A percentile compares a stretch with the other conserved stretches of the same genome.
These are phyloP conservation scores for Linnemannia exigua DNA, from an alignment of 192 early-diverging fungal species.

Conservation along the genomic window DNA sequence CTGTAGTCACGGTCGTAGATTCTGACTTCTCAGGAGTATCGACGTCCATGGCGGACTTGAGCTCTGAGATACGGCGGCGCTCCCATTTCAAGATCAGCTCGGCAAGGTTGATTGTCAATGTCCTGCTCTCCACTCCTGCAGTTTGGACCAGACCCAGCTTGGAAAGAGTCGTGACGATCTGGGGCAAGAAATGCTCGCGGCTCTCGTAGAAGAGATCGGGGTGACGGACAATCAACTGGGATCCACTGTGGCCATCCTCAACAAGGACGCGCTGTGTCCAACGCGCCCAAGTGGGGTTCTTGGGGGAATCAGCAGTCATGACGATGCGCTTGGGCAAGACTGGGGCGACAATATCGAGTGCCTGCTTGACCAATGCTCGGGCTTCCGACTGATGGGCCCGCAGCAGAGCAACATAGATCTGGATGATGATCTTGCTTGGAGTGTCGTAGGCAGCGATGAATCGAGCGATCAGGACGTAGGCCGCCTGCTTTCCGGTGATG, in stretches of 20 bases:
- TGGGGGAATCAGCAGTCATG: conserved; percentile 55
- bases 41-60: conserved; percentile 43
- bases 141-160: conserved; percentile 90
- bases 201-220: conserved; percentile 91
- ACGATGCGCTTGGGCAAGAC: conserved; percentile 88
- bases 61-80: conserved; percentile 67
- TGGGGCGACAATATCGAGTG: conserved; percentile 93
- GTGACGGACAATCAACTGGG: conserved; percentile 91
- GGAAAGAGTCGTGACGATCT: conserved; percentile 88
- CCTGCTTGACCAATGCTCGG: conserved; percentile 91
- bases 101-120: conserved; percentile 90
- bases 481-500: conserved; percentile 94
- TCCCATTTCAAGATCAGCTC: conserved; percentile 96
- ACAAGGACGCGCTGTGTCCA: conserved; percentile 90
- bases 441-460: conserved; percentile 96
- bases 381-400: conserved; percentile 92
- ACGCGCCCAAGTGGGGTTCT: conserved; percentile 87
- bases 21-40: conserved; percentile 51
- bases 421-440: conserved; percentile 87
- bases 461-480: conserved; percentile 92
- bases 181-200: conserved; percentile 90
- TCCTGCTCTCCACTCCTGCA: conserved; percentile 87
- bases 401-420: conserved; percentile 90
- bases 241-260: conserved; percentile 93
- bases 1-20: conserved; percentile 10